These are phyloP conservation scores for Astrephomene gubernaculifera DNA, from an alignment of 139 green algal species.

Conservation along the genomic window DNA sequence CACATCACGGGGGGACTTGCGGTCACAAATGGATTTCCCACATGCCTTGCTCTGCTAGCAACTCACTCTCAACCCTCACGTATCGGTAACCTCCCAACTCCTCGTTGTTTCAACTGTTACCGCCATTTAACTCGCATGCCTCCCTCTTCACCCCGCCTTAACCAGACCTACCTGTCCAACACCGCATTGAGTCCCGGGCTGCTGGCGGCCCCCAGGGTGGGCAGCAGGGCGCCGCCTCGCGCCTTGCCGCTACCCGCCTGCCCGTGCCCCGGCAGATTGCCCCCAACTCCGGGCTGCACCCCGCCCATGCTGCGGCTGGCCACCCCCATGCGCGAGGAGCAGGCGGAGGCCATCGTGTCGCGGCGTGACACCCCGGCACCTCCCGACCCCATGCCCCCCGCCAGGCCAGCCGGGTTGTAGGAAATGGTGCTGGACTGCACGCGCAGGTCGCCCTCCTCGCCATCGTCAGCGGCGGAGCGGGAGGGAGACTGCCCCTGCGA, in stretches of 20 bases:
- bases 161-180: neutral
- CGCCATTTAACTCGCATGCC: neutral
- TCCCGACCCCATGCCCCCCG: neutral
- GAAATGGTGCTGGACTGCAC: slow-evolving; percentile 10
- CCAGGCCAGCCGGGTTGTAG: no score
- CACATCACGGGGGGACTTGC: neutral
- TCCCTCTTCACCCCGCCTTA: neutral
- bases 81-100: neutral
- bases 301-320: slow-evolving; percentile 6
- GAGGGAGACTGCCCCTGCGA: neutral
- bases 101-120: neutral
- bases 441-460: neutral
- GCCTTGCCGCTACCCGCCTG: neutral
- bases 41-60: neutral
- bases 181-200: neutral
- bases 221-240: slow-evolving; percentile 14
- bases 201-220: neutral
- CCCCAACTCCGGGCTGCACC: neutral
- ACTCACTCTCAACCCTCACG: neutral
- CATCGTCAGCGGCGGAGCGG: neutral
- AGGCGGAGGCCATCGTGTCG: neutral
- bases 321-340: neutral
- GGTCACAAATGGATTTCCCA: neutral
- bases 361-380: neutral
- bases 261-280: neutral